Conservation (phyloP, 1,284 basidiomycete species). For the Ustilago shanxiensis region DNA sequence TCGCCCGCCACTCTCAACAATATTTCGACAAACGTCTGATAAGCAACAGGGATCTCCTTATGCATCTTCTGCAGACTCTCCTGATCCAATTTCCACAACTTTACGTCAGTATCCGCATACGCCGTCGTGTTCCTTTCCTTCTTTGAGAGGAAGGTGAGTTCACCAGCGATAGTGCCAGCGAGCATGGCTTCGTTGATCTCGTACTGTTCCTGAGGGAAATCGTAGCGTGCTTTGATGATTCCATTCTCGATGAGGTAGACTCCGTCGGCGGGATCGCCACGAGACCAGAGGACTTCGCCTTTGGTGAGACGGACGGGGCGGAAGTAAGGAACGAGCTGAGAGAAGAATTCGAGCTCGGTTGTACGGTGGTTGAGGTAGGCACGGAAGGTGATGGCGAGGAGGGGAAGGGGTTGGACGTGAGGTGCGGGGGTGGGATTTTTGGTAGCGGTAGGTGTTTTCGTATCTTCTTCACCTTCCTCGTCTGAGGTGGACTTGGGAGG, state of each 20-base stretch:
- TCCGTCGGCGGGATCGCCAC: constrained; percentile 78
- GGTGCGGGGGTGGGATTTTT: constrained; percentile 4
- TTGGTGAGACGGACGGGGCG: constrained; percentile 75
- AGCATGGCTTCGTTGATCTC: constrained; percentile 69
- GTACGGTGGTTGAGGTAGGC: constrained; percentile 43
- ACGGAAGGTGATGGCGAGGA: constrained; percentile 59
- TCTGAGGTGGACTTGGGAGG: neutral
- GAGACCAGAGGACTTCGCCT: constrained; percentile 79
- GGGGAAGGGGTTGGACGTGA: constrained; percentile 49
- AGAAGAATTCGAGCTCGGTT: constrained; percentile 67
- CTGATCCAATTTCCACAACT: constrained; percentile 62
- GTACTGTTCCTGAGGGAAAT: constrained; percentile 67
- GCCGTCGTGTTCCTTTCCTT: constrained; percentile 64
- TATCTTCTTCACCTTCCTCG: neutral
- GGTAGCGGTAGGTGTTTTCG: neutral
- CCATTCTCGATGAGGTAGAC: constrained; percentile 68
- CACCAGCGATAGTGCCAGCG: constrained; percentile 68
- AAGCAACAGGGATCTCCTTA: constrained; percentile 30
- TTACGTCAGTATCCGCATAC: constrained; percentile 62
- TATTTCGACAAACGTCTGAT: constrained; percentile 56
- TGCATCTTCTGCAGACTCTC: constrained; percentile 42
- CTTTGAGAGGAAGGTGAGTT: constrained; percentile 62
- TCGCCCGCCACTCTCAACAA: constrained; percentile 64
- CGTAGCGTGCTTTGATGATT: constrained; percentile 66
- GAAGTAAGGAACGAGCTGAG: constrained; percentile 79